Conservation (phyloP, 805 yeast species). For the Wickerhamiella shivajii region DNA sequence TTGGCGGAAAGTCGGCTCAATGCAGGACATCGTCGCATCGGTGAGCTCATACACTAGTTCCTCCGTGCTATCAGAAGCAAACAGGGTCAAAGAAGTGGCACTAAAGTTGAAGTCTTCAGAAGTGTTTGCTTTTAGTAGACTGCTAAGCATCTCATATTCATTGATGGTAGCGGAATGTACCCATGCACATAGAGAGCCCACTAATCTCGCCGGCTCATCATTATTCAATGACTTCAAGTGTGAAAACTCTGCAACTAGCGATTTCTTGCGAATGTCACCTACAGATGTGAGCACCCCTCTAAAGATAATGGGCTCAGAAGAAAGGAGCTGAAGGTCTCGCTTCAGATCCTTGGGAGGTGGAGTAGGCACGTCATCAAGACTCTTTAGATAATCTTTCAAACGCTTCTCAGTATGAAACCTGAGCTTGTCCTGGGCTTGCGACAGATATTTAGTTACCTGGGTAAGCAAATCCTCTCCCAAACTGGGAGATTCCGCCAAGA, state of each 20-base stretch:
- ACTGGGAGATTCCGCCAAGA: conserved; percentile 35
- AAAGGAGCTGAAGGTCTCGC: conserved; percentile 17
- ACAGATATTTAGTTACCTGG: conserved; percentile 30
- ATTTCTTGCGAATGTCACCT: conserved; percentile 53
- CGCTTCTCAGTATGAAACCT: conserved; percentile 28
- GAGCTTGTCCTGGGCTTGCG: conserved; percentile 41
- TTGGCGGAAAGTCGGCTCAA: conserved; percentile 46
- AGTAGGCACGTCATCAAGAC: too few species aligned
- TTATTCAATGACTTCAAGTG: background rate
- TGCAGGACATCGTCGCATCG: conserved; percentile 35
- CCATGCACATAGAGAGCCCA: conserved; percentile 81
- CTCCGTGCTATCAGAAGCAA: conserved; percentile 8
- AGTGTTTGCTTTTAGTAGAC: conserved; percentile 38
- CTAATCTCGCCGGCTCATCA: conserved; percentile 62
- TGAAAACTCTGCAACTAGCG: conserved; percentile 49
- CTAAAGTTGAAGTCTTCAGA: conserved; percentile 17
- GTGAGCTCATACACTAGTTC: conserved; percentile 19
- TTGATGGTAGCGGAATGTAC: conserved; percentile 74
- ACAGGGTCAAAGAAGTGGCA: conserved; percentile 9
- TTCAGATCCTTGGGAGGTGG: conserved; percentile 7
- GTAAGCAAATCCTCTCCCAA: conserved; percentile 1
- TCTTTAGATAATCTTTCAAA: conserved; percentile 9
- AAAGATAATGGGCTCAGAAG: conserved; percentile 30
- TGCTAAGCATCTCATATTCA: conserved; percentile 59
- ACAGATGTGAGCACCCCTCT: conserved; percentile 46